Conservation (phyloP, 106 monocot genomes). For the Vanilla planifolia region DNA sequence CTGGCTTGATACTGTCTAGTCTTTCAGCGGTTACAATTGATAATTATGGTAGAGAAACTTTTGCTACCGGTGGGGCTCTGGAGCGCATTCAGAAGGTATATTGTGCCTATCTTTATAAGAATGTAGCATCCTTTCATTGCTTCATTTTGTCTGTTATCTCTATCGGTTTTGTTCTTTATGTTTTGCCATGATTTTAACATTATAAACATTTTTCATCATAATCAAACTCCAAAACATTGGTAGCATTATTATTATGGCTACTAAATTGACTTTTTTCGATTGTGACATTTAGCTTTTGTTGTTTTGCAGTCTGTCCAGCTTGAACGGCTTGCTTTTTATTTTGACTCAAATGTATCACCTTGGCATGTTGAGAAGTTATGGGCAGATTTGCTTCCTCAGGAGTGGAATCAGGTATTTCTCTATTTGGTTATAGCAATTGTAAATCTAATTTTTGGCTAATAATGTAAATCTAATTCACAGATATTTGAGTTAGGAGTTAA, state of each 20-base stretch:
- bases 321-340: constrained; percentile 83
- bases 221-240: background rate
- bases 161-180: constrained; percentile 1
- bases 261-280: background rate
- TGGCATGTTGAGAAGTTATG: constrained; percentile 78
- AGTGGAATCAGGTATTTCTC: constrained; percentile 77
- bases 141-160: no score
- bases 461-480: constrained; percentile 16
- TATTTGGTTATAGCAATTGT: background rate
- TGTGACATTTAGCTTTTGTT: constrained; percentile 2
- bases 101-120: background rate
- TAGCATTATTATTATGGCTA: background rate
- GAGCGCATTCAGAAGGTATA: constrained; percentile 89
- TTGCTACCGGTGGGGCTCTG: constrained; percentile 90
- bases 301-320: constrained; percentile 87
- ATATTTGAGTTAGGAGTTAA: constrained; percentile 63
- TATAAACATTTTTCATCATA: background rate
- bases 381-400: constrained; percentile 74
- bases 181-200: background rate
- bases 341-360: constrained; percentile 83
- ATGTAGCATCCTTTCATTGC: background rate
- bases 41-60: constrained; percentile 87
- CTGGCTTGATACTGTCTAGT: constrained; percentile 60
- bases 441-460: constrained; percentile 1
- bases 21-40: constrained; percentile 95